Percentiles rank a stretch among this genome's conserved stretches.
Conservation (phyloP, 2,329 filamentous ascomycete species). For the Pseudogymnoascus sp. region DNA sequence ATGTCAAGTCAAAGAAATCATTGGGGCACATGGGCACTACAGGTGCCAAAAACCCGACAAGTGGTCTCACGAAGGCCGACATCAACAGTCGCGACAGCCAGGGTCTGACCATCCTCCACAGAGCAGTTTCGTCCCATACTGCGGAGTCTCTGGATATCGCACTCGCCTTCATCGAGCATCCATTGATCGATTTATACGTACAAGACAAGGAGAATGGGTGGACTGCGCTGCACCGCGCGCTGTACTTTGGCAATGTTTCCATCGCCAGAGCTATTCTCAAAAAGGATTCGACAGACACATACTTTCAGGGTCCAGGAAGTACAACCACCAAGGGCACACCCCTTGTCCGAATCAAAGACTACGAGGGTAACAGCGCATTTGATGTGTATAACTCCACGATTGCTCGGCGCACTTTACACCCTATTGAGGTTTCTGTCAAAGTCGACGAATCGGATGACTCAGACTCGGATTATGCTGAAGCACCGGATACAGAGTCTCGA, state of each 20-base stretch:
- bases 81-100: slow-evolving; percentile 76
- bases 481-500: slow-evolving; percentile 19
- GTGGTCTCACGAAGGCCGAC: slow-evolving; percentile 48
- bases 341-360: slow-evolving; percentile 90
- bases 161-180: slow-evolving; percentile 69
- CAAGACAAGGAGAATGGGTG: slow-evolving; percentile 91
- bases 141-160: slow-evolving; percentile 66
- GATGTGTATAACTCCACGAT: slow-evolving; percentile 88
- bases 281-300: slow-evolving; percentile 54
- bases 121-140: slow-evolving; percentile 68
- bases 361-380: slow-evolving; percentile 88
- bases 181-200: slow-evolving; percentile 72
- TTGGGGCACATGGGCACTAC: slow-evolving; percentile 40
- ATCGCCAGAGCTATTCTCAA: slow-evolving; percentile 76
- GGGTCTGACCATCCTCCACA: slow-evolving; percentile 76
- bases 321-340: slow-evolving; percentile 52
- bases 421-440: slow-evolving; percentile 18
- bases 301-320: slow-evolving; percentile 50
- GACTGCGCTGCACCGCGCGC: slow-evolving; percentile 85
- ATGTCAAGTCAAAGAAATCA: slow-evolving; percentile 42
- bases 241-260: slow-evolving; percentile 83
- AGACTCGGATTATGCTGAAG: slow-evolving; percentile 44
- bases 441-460: slow-evolving; percentile 39
- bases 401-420: slow-evolving; percentile 58
- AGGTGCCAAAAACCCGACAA: slow-evolving; percentile 36